Conservation (phyloP, 164 flowering plant genomes). For the Aristolochia contorta region DNA sequence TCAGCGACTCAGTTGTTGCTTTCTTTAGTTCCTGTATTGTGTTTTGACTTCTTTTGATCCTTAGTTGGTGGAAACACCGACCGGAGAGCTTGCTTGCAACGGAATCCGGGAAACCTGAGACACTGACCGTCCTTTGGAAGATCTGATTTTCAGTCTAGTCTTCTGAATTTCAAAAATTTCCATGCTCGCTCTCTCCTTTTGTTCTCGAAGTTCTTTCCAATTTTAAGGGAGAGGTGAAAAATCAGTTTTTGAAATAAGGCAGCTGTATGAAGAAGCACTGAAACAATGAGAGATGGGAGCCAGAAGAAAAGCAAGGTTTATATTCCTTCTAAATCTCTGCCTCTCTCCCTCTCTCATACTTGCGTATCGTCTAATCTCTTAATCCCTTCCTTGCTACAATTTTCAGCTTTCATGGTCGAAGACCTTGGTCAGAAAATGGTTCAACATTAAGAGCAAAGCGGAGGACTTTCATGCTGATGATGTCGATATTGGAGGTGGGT, state of each 20-base stretch:
- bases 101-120: not conserved
- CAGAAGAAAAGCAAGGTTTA: slow-evolving; percentile 85
- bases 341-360: slow-evolving; percentile 1
- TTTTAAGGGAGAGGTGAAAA: not conserved
- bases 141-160: slow-evolving; percentile 1
- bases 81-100: too few relatives aligned
- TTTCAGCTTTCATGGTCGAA: slow-evolving; percentile 81
- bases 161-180: too few relatives aligned
- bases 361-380: not conserved
- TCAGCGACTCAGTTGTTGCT: not conserved
- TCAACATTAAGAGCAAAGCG: slow-evolving; percentile 72
- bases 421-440: slow-evolving; percentile 72
- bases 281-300: slow-evolving; percentile 83
- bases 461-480: slow-evolving; percentile 72
- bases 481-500: slow-evolving; percentile 37
- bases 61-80: too few relatives aligned
- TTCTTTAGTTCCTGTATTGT: not conserved
- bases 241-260: not conserved
- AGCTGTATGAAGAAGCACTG: slow-evolving; percentile 56
- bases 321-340: not conserved
- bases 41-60: too few relatives aligned
- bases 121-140: not conserved
- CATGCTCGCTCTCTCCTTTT: not conserved
- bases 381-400: not conserved
- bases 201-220: not conserved